Evolutionary conservation across 1,284 basidiomycete genomes (phyloP).

Genomic region (Cryptococcus sp.): DNA sequence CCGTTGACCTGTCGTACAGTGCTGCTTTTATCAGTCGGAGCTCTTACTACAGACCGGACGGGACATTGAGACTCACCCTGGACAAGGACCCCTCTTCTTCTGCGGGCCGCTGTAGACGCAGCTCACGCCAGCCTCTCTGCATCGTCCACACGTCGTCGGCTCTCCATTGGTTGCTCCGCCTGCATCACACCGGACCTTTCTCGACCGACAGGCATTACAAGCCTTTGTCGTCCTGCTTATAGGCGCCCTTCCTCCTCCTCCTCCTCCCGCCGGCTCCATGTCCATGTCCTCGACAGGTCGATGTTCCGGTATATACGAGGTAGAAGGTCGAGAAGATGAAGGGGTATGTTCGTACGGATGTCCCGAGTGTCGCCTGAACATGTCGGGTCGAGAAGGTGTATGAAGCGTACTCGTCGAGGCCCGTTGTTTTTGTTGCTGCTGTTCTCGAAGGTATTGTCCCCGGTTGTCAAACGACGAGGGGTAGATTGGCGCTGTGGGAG

Average conservation of each 20-base stretch:
- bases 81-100: constrained; percentile 32
- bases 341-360: constrained; percentile 8
- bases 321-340: background rate
- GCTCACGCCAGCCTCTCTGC: constrained; percentile 20
- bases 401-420: background rate
- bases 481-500: background rate
- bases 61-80: constrained; percentile 12
- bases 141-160: constrained; percentile 23
- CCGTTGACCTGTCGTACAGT: background rate
- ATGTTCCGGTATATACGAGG: background rate
- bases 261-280: background rate
- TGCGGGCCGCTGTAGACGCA: constrained; percentile 31
- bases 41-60: no score
- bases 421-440: background rate
- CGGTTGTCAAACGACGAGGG: background rate
- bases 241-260: constrained; percentile 22
- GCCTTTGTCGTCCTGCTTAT: constrained; percentile 35
- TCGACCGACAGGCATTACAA: constrained; percentile 29
- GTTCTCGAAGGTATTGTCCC: background rate
- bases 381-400: constrained; percentile 3
- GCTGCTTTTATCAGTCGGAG: background rate
- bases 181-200: constrained; percentile 35
- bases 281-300: background rate
- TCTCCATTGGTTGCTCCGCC: constrained; percentile 19
- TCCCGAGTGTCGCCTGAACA: constrained; percentile 7